Evolutionary conservation across 1,284 basidiomycete species (phyloP).

Genomic region (Sanguinoderma infundibulare): DNA sequence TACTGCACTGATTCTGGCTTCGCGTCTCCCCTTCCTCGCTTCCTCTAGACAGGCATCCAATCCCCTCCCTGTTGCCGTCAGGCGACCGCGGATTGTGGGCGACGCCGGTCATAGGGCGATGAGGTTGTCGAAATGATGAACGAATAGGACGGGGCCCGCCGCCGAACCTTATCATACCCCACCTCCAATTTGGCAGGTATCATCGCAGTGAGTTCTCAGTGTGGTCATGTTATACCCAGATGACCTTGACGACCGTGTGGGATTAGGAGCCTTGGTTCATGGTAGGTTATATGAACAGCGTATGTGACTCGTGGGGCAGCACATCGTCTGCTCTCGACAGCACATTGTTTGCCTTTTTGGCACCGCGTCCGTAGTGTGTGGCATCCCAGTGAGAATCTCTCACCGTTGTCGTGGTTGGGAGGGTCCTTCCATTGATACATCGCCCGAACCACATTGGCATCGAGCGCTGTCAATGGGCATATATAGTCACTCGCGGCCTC

Average conservation of each 20-base stretch:
- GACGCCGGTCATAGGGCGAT: neutral
- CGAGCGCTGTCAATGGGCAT: neutral
- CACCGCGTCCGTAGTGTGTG: too few relatives aligned
- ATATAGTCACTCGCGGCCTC: neutral
- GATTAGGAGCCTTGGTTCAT: neutral
- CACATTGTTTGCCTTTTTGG: too few relatives aligned
- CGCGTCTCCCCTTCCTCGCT: neutral
- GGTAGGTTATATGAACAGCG: neutral
- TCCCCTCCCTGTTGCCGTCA: neutral
- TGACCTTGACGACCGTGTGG: neutral
- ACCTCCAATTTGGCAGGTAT: neutral
- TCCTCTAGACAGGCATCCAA: neutral
- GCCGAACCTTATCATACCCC: neutral
- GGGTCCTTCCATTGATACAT: slow-evolving; percentile 2
- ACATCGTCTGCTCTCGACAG: too few relatives aligned
- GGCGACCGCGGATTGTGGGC: neutral
- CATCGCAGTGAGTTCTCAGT: neutral
- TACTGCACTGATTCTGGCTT: neutral
- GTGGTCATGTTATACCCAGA: neutral
- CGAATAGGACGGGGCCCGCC: neutral
- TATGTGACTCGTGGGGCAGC: too few relatives aligned
- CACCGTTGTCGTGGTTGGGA: neutral
- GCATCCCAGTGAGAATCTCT: neutral
- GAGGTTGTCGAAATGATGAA: neutral
- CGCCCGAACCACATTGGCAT: neutral